A percentile compares a stretch with the other conserved stretches of the same genome.
Conservation (phyloP, 2,329 filamentous ascomycete species). For the Juglanconis sp. region DNA sequence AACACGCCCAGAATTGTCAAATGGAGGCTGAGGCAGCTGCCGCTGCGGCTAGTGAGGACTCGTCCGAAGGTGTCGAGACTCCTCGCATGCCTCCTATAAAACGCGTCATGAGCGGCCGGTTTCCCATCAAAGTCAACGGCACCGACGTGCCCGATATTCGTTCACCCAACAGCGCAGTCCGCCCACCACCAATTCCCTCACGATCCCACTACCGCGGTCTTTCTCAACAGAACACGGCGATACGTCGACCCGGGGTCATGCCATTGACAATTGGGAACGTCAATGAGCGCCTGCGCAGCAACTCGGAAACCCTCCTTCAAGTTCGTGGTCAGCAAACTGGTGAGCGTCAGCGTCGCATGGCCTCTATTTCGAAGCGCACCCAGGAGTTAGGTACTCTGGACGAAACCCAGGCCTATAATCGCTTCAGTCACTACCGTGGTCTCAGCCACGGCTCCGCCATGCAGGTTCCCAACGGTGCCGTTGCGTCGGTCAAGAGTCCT, state of each 20-base stretch:
- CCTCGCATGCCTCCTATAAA: constrained; percentile 65
- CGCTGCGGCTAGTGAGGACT: constrained; percentile 50
- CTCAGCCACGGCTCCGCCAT: constrained; percentile 68
- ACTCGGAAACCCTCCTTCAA: constrained; percentile 59
- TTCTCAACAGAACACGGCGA: constrained; percentile 63
- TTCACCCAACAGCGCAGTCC: constrained; percentile 59
- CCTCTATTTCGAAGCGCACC: constrained; percentile 57
- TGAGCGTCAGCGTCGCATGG: constrained; percentile 61
- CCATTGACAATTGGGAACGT: constrained; percentile 66
- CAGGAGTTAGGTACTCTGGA: constrained; percentile 62
- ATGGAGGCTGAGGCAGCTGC: constrained; percentile 48
- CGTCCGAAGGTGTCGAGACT: constrained; percentile 74
- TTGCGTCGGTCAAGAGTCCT: constrained; percentile 47
- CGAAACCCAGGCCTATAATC: constrained; percentile 59
- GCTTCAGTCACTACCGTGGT: constrained; percentile 64
- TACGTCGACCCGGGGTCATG: constrained; percentile 70
- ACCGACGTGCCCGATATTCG: constrained; percentile 65
- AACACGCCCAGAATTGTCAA: constrained; percentile 48
- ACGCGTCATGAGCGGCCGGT: constrained; percentile 61
- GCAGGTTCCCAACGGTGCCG: constrained; percentile 44
- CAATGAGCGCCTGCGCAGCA: constrained; percentile 65
- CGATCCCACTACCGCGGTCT: constrained; percentile 77
- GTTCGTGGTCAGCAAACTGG: constrained; percentile 41
- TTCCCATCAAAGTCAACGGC: constrained; percentile 68
- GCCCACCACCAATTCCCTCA: constrained; percentile 74